Percentiles rank a stretch among this genome's conserved stretches.
phyloP scores from a whole-genome alignment of 768 basidiomycete genomes.

The Termitomyces sp. region DNA sequence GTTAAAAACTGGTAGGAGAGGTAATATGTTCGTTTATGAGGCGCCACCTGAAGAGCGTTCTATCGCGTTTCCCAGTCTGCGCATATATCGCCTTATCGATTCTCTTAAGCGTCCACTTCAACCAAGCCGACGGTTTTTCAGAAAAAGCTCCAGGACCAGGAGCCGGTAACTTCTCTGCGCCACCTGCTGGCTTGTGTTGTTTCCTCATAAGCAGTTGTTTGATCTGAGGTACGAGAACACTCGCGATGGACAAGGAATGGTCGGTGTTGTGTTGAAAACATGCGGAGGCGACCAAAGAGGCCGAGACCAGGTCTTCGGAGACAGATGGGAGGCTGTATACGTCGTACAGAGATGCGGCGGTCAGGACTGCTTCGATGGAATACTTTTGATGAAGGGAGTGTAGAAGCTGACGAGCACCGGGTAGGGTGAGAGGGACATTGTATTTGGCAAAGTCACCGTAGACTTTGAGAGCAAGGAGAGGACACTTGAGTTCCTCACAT shows the following conservation, averaged over 20 bases:
- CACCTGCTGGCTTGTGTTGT: neutral
- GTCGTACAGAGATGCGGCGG: constrained; percentile 47
- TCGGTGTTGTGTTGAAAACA: constrained; percentile 41
- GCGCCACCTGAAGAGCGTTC: neutral
- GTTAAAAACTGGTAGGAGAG: neutral
- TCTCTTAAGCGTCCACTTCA: constrained; percentile 22
- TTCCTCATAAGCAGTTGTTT: neutral
- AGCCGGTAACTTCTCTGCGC: neutral
- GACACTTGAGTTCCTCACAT: constrained; percentile 51
- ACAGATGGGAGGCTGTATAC: constrained; percentile 49
- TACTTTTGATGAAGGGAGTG: constrained; percentile 33
- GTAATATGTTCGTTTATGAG: neutral
- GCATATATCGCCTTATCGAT: constrained; percentile 19
- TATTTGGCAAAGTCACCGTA: constrained; percentile 62
- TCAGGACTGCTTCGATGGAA: constrained; percentile 41
- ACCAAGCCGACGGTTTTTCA: constrained; percentile 20
- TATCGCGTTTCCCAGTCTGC: constrained; percentile 6
- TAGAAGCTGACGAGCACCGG: constrained; percentile 50
- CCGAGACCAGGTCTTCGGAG: constrained; percentile 49
- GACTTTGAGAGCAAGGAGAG: constrained; percentile 50
- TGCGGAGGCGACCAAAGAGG: constrained; percentile 50
- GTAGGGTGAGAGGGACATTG: constrained; percentile 39
- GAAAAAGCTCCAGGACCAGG: neutral
- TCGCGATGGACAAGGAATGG: constrained; percentile 34
- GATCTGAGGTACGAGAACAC: constrained; percentile 29